Evolutionary conservation across 495 filamentous ascomycete species (phyloP), one percentile per base, ranked within the genome.

Genomic region (Cetradonia linearis): DNA sequence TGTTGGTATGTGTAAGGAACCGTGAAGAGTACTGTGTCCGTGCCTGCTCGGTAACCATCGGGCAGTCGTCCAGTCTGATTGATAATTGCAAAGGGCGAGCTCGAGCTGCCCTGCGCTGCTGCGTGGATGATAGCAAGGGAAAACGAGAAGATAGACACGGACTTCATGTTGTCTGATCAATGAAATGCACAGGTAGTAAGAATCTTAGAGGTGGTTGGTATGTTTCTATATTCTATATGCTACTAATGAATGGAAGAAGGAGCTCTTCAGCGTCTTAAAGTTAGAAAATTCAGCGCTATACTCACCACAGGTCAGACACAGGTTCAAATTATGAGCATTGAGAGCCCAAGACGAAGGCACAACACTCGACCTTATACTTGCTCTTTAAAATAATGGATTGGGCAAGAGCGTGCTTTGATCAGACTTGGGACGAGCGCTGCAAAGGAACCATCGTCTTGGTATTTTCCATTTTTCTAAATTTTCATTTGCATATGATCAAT

Each of bases 1-100:
- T 66, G 48, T 7, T 56, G 10, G 48, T 69, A 68, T 14, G 67
- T 67, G 60, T 69, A 70, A 1, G 65, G 68, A 10, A 68, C 58
- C 16, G 67, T 65, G 63, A 60, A 63, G 25, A 69, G 33, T n/a
- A 63, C 59, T 40, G 55, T 59, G 59, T 64, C 61, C 33, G 55
- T 66, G n/a, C 60, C 67, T 13, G 63, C 48, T 13, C 48, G 38
- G 55, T 66, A 69, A 9, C 66, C 66, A 30, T 60, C 47, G 31
- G 58, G 56, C 14, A 63, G 44, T 27, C 61, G 28, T 18, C 61
- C 56, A 18, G 56, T 59, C 5, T 44, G 46, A 14, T 55, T 40
- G 33, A 58, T 59, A 11, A 55, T 59, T 36, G 48, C 9, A 20
- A 60, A 59, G 16, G 56, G 46, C 38, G 40, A 58, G 18, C 27